These are phyloP conservation scores for Xylaria sp. DNA, from an alignment of 2,329 filamentous ascomycete species.

Conservation along the genomic window DNA sequence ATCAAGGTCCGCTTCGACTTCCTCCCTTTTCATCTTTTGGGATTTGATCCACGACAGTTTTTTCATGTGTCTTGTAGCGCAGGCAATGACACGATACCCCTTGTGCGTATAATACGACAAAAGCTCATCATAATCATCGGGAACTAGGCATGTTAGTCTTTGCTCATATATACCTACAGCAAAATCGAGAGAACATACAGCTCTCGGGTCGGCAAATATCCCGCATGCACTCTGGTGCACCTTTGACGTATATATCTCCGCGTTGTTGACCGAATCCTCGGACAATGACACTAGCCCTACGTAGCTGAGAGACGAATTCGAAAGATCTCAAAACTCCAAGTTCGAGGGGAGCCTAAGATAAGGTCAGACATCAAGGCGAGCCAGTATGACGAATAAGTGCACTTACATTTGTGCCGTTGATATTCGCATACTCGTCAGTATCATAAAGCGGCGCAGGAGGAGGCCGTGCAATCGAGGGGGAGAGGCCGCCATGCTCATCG, in stretches of 20 bases:
- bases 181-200: constrained; percentile 63
- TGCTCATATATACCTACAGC: not conserved
- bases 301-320: constrained; percentile 93
- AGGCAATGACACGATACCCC: constrained; percentile 96
- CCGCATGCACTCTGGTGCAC: constrained; percentile 94
- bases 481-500: constrained; percentile 79
- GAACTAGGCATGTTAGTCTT: constrained; percentile 64
- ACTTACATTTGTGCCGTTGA: constrained; percentile 48
- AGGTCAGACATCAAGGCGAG: constrained; percentile 34
- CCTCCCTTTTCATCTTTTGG: constrained; percentile 89
- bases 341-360: constrained; percentile 70
- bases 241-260: constrained; percentile 92
- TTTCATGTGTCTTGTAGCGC: constrained; percentile 86
- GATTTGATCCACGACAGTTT: constrained; percentile 94
- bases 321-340: constrained; percentile 92
- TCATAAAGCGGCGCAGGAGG: constrained; percentile 70
- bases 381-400: not conserved
- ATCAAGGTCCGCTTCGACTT: constrained; percentile 84
- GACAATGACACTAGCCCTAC: constrained; percentile 92
- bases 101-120: constrained; percentile 93
- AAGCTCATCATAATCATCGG: constrained; percentile 88
- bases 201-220: constrained; percentile 88
- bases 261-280: constrained; percentile 86
- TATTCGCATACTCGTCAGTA: constrained; percentile 46
- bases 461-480: constrained; percentile 89